Conservation (phyloP, 768 basidiomycete genomes). For the Dioszegia hungarica region DNA sequence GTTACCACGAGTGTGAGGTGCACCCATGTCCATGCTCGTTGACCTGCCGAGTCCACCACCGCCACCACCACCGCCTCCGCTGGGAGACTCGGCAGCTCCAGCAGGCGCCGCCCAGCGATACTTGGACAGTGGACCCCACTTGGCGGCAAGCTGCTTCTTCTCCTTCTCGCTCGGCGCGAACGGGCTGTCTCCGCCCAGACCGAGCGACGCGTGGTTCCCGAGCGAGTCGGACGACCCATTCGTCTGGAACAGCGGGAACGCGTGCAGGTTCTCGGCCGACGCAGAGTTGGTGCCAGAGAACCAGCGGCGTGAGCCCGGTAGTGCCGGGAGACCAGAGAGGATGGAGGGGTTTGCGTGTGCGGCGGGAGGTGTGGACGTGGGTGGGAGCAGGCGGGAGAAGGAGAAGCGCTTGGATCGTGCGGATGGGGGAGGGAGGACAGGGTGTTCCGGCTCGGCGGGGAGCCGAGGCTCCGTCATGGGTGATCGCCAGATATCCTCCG, state of each 20-base stretch:
- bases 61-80: background rate
- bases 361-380: constrained; percentile 2
- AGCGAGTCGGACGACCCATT: constrained; percentile 42
- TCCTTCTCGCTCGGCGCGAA: constrained; percentile 45
- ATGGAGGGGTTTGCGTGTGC: background rate
- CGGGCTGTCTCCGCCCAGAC: constrained; percentile 20
- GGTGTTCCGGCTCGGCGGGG: background rate
- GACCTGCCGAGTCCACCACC: background rate
- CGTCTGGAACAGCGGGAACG: constrained; percentile 21
- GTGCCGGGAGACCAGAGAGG: constrained; percentile 20
- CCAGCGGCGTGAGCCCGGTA: constrained; percentile 39
- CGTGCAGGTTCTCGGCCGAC: constrained; percentile 26
- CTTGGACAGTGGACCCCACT: constrained; percentile 42
- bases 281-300: constrained; percentile 25
- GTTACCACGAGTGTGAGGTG: background rate
- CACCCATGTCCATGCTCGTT: background rate
- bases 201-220: constrained; percentile 2
- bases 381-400: constrained; percentile 7
- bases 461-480: constrained; percentile 8
- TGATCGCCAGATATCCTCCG: constrained; percentile 25
- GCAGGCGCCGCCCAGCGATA: constrained; percentile 17
- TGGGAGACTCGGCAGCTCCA: background rate
- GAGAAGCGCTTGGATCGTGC: constrained; percentile 3
- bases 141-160: constrained; percentile 39
- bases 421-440: background rate